Evolutionary conservation across 1,139 yeast genomes (phyloP).

Genomic region (Geotrichum histeridarum): DNA sequence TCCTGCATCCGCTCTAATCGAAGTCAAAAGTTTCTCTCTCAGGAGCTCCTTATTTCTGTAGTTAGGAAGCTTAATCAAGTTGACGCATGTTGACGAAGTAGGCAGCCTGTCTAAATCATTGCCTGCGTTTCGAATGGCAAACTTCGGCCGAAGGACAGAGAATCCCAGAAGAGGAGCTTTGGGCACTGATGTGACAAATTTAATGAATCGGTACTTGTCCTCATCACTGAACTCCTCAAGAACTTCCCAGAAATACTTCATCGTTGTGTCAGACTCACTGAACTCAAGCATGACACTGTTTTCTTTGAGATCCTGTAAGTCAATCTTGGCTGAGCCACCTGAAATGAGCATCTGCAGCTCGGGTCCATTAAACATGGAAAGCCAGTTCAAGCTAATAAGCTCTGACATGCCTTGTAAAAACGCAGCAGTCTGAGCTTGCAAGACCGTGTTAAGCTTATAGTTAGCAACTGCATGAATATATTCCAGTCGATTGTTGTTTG

Average conservation of each 20-base stretch:
- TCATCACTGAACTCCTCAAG: slow-evolving; percentile 59
- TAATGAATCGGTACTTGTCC: slow-evolving; percentile 60
- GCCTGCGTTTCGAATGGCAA: slow-evolving; percentile 77
- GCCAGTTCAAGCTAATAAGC: slow-evolving; percentile 68
- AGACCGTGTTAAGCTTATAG: slow-evolving; percentile 64
- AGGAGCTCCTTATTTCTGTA: slow-evolving; percentile 58
- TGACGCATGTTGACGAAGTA: slow-evolving; percentile 90
- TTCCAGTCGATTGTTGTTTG: slow-evolving; percentile 56
- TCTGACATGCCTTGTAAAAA: slow-evolving; percentile 69
- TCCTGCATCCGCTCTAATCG: slow-evolving; percentile 77
- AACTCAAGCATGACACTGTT: slow-evolving; percentile 70
- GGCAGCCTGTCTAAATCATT: slow-evolving; percentile 55
- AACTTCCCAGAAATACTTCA: slow-evolving; percentile 69
- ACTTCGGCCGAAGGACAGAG: slow-evolving; percentile 62
- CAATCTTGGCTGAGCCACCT: slow-evolving; percentile 68
- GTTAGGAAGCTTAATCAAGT: slow-evolving; percentile 77
- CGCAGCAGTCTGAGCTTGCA: slow-evolving; percentile 53
- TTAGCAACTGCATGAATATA: slow-evolving; percentile 77
- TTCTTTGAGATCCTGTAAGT: slow-evolving; percentile 59
- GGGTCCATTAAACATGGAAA: slow-evolving; percentile 73
- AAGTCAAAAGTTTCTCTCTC: slow-evolving; percentile 60
- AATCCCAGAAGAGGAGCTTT: slow-evolving; percentile 91
- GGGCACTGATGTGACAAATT: slow-evolving; percentile 87
- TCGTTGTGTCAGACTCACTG: slow-evolving; percentile 46
- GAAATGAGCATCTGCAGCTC: slow-evolving; percentile 83